Evolutionary conservation across 495 filamentous ascomycete genomes (phyloP), one percentile per base, ranked within the genome.

Genomic region (Penicillium manginii): DNA sequence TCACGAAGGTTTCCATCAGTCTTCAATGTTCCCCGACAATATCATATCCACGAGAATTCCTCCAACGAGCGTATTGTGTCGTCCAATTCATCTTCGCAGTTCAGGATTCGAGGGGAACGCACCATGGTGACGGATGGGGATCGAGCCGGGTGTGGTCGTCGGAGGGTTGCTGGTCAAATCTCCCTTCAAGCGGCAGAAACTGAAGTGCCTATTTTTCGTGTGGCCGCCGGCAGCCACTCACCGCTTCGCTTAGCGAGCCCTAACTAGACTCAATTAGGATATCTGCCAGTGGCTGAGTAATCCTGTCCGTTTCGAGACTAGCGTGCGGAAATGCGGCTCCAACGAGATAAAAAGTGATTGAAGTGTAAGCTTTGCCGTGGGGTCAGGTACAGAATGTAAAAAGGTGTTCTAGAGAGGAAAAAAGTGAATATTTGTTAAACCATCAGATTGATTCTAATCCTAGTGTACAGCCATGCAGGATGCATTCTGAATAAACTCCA

Each of bases 91-190:
- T 59, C 49, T 59, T 60, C 59, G 58, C 37, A 59, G 19, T 23
- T 37, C 31, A 48, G 50, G 32, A 60, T 50, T 64, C 62, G 60
- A 61, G 56, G 64, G 62, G 52, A 66, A 77, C 84, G 75, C 73
- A 87, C 84, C 84, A 87, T 87, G 79, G 75, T 85, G 83, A 78
- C 79, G 78, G 81, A 79, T 80, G 82, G 82, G 78, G 82, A 85
- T 84, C 83, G 84, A 81, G 76, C 70, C 73, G 71, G 70, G 70
- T 70, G 62, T 77, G 71, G 76, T 81, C 78, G 76, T 73, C 73
- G 73, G 73, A 73, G 71, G 77, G 74, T 72, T 80, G 78, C 78
- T 81, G 79, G 77, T 78, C 77, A 76, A 76, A 71, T 77, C 75
- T 74, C 73, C 71, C 67, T 67, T 67, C 65, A 47, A 45, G 67